Evolutionary conservation across 2,329 filamentous ascomycete genomes (phyloP), one percentile per base, ranked within the genome.

Genomic region (Aspergillus novofumigatus): DNA sequence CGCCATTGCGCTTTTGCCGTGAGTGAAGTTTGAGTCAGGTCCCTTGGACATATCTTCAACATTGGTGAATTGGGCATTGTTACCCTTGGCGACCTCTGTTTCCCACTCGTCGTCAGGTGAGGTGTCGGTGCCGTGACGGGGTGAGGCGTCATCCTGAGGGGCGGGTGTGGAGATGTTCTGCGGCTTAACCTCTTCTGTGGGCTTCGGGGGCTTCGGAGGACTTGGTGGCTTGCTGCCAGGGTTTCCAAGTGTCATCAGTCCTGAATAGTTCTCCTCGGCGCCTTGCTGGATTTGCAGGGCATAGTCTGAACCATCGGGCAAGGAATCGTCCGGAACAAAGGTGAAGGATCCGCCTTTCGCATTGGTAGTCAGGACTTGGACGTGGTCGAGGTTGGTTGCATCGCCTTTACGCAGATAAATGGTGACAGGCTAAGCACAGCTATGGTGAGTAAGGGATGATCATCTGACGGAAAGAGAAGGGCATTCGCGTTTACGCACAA

Each of bases 211-310:
- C 45, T 20, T 55, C 11, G 51, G 52, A 48, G 32, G 54, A 32
- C 25, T 62, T 45, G 41, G 52, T 45, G 25, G 63, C 55, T 67
- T 62, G 44, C 70, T 73, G 44, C 77, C 77, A 38, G 72, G 32
- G 38, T 57, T 25, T 1, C 48, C 69, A 49, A 83, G 67, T 32
- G 67, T 65, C 68, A 86, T 77, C 29, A 77, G 77, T 48, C 78
- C 81, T 49, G 78, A 82, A 75, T 85, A 86, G 75, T 87, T 87
- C 69, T 75, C 66, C 49, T 71, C 59, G 44, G 67, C 72, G 57
- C 76, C 79, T 67, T 86, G 83, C 14, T 65, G 68, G 72, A 87
- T 85, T 69, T 85, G 72, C 57, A 87, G 78, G 54, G 85, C 83
- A 66, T 86, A 87, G 73, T 84, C 75, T 41, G 69, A 58, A 55